Evolutionary conservation across 106 monocot species (phyloP).

Genomic region (Allium cepa): DNA sequence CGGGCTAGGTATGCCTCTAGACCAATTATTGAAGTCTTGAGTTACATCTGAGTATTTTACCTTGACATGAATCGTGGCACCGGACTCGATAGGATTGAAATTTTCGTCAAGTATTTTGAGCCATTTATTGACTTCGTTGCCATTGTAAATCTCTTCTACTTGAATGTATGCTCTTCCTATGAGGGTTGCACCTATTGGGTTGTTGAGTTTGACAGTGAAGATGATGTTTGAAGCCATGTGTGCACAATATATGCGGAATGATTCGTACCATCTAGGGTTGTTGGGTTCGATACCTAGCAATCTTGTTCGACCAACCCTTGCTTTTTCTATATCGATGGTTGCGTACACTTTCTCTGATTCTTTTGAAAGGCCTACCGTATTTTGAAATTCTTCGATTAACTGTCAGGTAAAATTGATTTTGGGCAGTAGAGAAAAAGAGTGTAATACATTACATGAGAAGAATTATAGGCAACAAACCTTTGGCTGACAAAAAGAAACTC

Average conservation of each 20-base stretch:
- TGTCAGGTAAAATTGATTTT: neutral
- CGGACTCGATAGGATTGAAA: neutral
- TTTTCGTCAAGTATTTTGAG: conserved; percentile 12
- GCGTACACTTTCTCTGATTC: conserved; percentile 12
- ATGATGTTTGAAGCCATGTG: conserved; percentile 13
- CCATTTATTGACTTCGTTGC: neutral
- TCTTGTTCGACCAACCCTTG: conserved; percentile 15
- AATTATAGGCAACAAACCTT: neutral
- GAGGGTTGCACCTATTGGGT: conserved; percentile 15
- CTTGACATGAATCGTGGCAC: conserved; percentile 7
- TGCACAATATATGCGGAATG: conserved; percentile 22
- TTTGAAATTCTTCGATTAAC: conserved; percentile 1
- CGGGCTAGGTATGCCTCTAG: conserved; percentile 2
- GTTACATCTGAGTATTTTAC: neutral
- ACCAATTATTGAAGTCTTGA: neutral
- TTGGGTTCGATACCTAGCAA: conserved; percentile 1
- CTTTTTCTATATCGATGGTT: conserved; percentile 20
- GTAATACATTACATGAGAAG: neutral
- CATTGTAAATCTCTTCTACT: neutral
- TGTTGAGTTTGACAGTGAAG: conserved; percentile 16
- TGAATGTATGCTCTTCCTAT: conserved; percentile 10
- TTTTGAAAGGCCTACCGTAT: neutral
- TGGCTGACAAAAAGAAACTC: conserved; percentile 6
- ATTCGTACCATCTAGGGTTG: conserved; percentile 16
- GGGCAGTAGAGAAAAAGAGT: neutral